Base-by-base conservation (phyloP, 208 protist genomes). In the Crithidia sp. region DNA sequence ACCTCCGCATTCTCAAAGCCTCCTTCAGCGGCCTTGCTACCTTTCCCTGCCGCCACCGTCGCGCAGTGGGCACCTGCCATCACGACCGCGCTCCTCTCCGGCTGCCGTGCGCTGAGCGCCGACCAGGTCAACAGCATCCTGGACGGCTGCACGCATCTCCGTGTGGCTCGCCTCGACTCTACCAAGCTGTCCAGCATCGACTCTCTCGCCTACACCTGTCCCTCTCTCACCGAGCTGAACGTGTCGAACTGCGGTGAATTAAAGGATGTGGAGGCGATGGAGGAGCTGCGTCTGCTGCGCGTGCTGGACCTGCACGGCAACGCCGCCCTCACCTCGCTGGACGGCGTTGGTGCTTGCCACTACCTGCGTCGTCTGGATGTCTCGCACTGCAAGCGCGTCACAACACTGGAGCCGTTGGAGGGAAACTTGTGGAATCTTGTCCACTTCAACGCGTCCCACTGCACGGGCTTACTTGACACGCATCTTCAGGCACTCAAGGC, bases 351-450 rank as follows among this genome's bases (percentile, higher is more conserved):
- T 2, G 52, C 17, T 36, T 62, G 73, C 59, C 55, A 65, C 41
- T 41, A 16, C 17, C 65, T 77, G 49, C 65, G 68, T 28, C 39
- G 54, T 4, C 45, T 77, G 5, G 68, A 71, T 52, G 53, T 77
- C 17, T 77, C 73, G 50, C 54, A 77, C 65, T 77, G 73, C 59
- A 57, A 67, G 41, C 73, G 65, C 3, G 19, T 77, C n/a, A 47
- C 73, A 3, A 72, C 65, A 4, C 59, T 77, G 40, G 17, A 4
- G 9, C 65, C 65, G 43, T 43, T 71, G 39, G 65, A 43, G 9
- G 39, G 54, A 2, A 4, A 7, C 19, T 43, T 71, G 43, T 14
- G 10, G 39, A 2, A 50, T 0, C 17, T 73, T 45, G 8, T 37
- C 47, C n/a, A 55, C 58, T 50, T 73, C 58, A 66, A 73, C 68